Evolutionary conservation across 805 yeast genomes (phyloP).

Genomic region (Zygosaccharomyces siamensis): DNA sequence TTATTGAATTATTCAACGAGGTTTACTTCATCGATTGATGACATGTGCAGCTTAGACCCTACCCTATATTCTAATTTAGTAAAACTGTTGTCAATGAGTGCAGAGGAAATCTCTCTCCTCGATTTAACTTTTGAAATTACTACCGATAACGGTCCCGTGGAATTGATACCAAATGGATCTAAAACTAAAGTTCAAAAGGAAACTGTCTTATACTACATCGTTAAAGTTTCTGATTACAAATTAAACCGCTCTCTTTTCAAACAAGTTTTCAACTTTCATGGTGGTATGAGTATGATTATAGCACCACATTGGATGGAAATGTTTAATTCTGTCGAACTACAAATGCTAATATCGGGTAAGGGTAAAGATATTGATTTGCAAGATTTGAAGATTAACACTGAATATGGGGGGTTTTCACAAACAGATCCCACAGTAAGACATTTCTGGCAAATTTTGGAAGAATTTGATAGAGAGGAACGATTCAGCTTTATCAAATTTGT

Average conservation of each 20-base stretch:
- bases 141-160: conserved; percentile 47
- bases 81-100: conserved; percentile 52
- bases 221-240: conserved; percentile 72
- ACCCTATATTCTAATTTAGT: conserved; percentile 61
- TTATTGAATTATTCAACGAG: conserved; percentile 44
- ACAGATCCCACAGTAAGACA: conserved; percentile 54
- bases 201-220: conserved; percentile 69
- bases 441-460: conserved; percentile 74
- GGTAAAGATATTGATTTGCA: conserved; percentile 60
- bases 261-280: conserved; percentile 52
- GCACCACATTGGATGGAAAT: conserved; percentile 71
- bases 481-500: conserved; percentile 75
- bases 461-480: conserved; percentile 58
- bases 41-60: conserved; percentile 63
- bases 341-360: conserved; percentile 79
- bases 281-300: conserved; percentile 66
- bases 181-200: conserved; percentile 48
- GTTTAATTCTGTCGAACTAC: conserved; percentile 82
- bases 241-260: conserved; percentile 61
- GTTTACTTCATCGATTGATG: conserved; percentile 58
- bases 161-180: conserved; percentile 59
- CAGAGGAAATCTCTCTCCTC: conserved; percentile 47
- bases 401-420: conserved; percentile 57
- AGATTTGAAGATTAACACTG: conserved; percentile 62
- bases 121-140: conserved; percentile 65